A percentile compares a stretch with the other conserved stretches of the same genome.
Conservation (phyloP, 1,139 yeast species). For the Lodderomyces margitis region DNA sequence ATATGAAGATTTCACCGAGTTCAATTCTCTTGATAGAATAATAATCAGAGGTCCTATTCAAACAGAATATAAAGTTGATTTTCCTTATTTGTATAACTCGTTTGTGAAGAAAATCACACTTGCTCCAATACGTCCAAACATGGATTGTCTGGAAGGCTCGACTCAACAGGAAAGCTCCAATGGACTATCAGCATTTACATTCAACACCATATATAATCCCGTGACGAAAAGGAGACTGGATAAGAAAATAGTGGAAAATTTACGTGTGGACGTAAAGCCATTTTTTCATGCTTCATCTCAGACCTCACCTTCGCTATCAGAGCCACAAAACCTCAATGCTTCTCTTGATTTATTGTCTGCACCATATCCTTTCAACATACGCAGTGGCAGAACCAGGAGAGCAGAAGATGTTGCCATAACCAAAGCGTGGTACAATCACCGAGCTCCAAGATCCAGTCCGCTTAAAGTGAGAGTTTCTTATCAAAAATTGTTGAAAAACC, state of each 20-base stretch:
- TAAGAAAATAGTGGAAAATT: slow-evolving; percentile 24
- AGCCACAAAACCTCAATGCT: slow-evolving; percentile 29
- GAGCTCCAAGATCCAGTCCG: slow-evolving; percentile 58
- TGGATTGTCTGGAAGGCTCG: slow-evolving; percentile 34
- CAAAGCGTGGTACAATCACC: slow-evolving; percentile 79
- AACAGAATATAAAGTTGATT: slow-evolving; percentile 84
- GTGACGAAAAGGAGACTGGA: slow-evolving; percentile 35
- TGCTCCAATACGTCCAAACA: slow-evolving; percentile 63
- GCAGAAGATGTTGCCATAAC: slow-evolving; percentile 89
- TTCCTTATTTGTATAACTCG: slow-evolving; percentile 81
- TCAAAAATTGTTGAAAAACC: slow-evolving; percentile 76
- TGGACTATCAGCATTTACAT: slow-evolving; percentile 53
- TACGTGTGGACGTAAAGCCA: slow-evolving; percentile 43
- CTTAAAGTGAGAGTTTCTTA: slow-evolving; percentile 81
- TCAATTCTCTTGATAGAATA: slow-evolving; percentile 82
- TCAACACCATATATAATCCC: slow-evolving; percentile 56
- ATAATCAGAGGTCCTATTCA: slow-evolving; percentile 74
- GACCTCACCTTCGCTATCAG: slow-evolving; percentile 1
- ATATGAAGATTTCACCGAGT: slow-evolving; percentile 80
- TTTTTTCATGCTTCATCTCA: slow-evolving; percentile 21
- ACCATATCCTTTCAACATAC: slow-evolving; percentile 78
- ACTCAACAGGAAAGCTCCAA: slow-evolving; percentile 24
- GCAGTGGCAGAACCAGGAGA: slow-evolving; percentile 68
- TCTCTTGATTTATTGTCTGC: slow-evolving; percentile 75
- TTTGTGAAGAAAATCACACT: slow-evolving; percentile 64